Evolutionary conservation across 495 filamentous ascomycete genomes (phyloP).

Genomic region (Hypoxylon lenormandii): DNA sequence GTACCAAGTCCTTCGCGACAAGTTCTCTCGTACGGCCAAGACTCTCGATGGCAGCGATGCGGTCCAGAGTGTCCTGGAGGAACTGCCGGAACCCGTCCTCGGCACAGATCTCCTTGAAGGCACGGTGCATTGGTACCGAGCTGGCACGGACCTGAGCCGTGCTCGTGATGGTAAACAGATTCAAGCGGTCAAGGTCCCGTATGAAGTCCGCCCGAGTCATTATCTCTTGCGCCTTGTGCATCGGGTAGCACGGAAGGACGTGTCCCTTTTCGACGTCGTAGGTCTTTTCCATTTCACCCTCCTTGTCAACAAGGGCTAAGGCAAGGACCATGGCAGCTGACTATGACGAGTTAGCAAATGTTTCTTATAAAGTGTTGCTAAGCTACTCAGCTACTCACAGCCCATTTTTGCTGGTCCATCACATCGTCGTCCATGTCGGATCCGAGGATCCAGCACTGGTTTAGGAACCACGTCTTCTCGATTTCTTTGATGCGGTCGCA

Average conservation of each 20-base stretch:
- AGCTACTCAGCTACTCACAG: constrained; percentile 62
- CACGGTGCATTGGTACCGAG: constrained; percentile 93
- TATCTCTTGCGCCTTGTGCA: constrained; percentile 84
- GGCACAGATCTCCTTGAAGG: constrained; percentile 83
- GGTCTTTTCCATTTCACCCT: constrained; percentile 71
- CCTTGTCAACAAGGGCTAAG: constrained; percentile 83
- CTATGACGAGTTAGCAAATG: constrained; percentile 52
- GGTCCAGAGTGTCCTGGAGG: constrained; percentile 81
- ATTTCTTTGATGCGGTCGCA: constrained; percentile 81
- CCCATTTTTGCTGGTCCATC: constrained; percentile 98
- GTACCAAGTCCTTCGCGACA: constrained; percentile 81
- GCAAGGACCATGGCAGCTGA: constrained; percentile 95
- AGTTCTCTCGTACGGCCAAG: constrained; percentile 90
- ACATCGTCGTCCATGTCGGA: constrained; percentile 97
- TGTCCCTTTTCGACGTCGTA: constrained; percentile 76
- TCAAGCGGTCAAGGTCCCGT: constrained; percentile 88
- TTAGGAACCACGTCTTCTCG: constrained; percentile 94
- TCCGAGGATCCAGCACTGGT: constrained; percentile 94
- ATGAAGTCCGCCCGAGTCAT: constrained; percentile 98
- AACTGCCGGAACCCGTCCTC: constrained; percentile 80
- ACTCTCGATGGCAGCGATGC: constrained; percentile 91
- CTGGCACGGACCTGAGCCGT: constrained; percentile 89
- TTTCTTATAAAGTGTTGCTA: no score
- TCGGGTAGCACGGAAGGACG: constrained; percentile 80
- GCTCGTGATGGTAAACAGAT: constrained; percentile 94